Percentiles rank a stretch among this genome's conserved stretches.
phyloP scores from a whole-genome alignment of 2,329 filamentous ascomycete species.

The Aurifilum marmelostoma region DNA sequence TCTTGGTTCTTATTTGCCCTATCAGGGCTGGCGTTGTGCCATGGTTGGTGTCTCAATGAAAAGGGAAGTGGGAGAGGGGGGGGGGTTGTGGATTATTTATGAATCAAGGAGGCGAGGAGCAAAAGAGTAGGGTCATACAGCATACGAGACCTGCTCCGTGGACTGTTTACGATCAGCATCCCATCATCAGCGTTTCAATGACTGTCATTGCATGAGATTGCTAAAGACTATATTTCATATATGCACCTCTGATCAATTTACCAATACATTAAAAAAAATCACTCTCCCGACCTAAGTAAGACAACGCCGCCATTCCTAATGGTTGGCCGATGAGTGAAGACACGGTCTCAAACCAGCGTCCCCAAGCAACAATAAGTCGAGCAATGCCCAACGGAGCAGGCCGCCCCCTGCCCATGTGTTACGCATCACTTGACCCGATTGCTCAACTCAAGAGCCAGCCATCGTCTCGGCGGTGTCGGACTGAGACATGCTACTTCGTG shows the following conservation, averaged over 20 bases:
- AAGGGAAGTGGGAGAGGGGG: too few relatives aligned
- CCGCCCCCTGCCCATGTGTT: background rate
- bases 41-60: slow-evolving; percentile 13
- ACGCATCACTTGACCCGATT: background rate
- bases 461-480: slow-evolving; percentile 10
- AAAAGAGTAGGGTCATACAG: background rate
- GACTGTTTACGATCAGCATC: background rate
- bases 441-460: background rate
- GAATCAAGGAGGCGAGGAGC: background rate
- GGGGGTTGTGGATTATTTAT: too few relatives aligned
- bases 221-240: background rate
- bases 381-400: slow-evolving; percentile 2
- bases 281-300: background rate
- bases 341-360: background rate
- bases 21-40: slow-evolving; percentile 2
- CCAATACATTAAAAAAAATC: background rate
- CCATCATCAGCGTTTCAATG: background rate
- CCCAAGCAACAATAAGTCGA: background rate
- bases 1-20: background rate
- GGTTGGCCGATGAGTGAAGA: background rate
- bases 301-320: background rate
- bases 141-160: background rate
- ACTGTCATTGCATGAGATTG: background rate
- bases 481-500: slow-evolving; percentile 19
- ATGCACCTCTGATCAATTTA: background rate